Evolutionary conservation across 2,329 filamentous ascomycete species (phyloP), one percentile per base, ranked within the genome.

Genomic region (Phyllosticta capitalensis): DNA sequence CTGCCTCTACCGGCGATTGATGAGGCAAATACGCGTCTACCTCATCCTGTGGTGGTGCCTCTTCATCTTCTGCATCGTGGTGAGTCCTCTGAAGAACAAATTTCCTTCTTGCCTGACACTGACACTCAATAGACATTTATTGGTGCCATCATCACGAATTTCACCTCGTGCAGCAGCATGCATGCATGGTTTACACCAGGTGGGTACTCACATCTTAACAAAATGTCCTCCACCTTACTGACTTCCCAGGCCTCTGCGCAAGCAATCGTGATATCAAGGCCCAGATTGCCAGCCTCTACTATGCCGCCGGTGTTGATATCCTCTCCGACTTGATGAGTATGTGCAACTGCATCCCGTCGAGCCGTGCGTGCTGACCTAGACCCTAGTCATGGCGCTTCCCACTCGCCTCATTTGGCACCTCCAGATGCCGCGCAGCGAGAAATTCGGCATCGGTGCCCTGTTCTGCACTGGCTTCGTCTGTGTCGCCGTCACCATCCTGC

Each of bases 11-110:
- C 71, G 71, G 52, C 67, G 70, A 21, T 62, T 76, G 17, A 64
- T 75, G 55, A 62, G 61, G 7, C 72, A 72, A 1, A 64, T 74
- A 17, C 65, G 63, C 1, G 62, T 66, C 2, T 72, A 74, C 45
- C 65, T 68, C 22, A 68, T 64, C 26, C 64, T 72, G 52, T 76
- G 73, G 74, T 73, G 71, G 71, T 64, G 58, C 5, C 68, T 74
- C 1, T 21, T 72, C 24, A 59, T 65, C 1, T 74, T 75, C 59
- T 71, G 67, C 21, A 45, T 69, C 14, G 26, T 74, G 63, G 72
- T 74, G 59, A 64, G 68, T 63, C 51, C n/a, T 14, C 21, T 24
- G 54, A 14, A 52, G 22, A 22, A 19, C 38, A 9, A 55, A 20
- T 9, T 5, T 20, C 9, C 3, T 6, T 21, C 10, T 30, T 12